A percentile compares a stretch with the other conserved stretches of the same genome.
phyloP scores from a whole-genome alignment of 2,329 filamentous ascomycete genomes.

The Hypoxylon sp. region DNA sequence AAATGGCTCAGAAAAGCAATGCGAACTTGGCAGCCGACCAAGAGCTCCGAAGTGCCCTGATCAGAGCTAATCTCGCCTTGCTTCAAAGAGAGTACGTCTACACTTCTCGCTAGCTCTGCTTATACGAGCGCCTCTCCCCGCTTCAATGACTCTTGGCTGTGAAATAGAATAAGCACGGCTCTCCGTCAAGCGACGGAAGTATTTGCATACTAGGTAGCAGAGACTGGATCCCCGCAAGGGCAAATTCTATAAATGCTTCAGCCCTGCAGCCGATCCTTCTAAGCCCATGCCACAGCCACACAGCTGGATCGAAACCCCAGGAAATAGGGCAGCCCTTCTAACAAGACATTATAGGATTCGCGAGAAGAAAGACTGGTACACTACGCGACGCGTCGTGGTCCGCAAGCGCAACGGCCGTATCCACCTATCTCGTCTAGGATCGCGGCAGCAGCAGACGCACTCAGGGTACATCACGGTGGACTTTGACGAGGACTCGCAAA shows the following conservation, averaged over 20 bases:
- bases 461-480: slow-evolving; percentile 28
- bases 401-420: slow-evolving; percentile 50
- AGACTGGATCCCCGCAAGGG: slow-evolving; percentile 5
- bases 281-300: not conserved
- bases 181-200: slow-evolving; percentile 21
- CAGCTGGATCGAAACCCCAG: not conserved
- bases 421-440: slow-evolving; percentile 46
- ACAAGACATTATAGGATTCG: slow-evolving; percentile 42
- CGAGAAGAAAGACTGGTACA: slow-evolving; percentile 50
- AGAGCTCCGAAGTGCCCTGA: slow-evolving; percentile 58
- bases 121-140: not conserved
- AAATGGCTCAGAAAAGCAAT: slow-evolving; percentile 28
- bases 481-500: slow-evolving; percentile 31
- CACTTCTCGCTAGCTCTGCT: not conserved
- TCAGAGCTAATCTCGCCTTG: slow-evolving; percentile 63
- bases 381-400: slow-evolving; percentile 47
- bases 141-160: not conserved
- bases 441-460: slow-evolving; percentile 27
- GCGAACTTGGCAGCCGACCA: slow-evolving; percentile 55
- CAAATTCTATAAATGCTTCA: slow-evolving; percentile 5
- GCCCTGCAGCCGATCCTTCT: slow-evolving; percentile 8
- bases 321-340: slow-evolving; percentile 11
- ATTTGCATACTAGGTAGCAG: not conserved
- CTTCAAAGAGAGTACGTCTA: slow-evolving; percentile 61
- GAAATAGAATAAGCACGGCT: not conserved